phyloP scores from a whole-genome alignment of 768 basidiomycete genomes.

The Trametes sanguinea region DNA sequence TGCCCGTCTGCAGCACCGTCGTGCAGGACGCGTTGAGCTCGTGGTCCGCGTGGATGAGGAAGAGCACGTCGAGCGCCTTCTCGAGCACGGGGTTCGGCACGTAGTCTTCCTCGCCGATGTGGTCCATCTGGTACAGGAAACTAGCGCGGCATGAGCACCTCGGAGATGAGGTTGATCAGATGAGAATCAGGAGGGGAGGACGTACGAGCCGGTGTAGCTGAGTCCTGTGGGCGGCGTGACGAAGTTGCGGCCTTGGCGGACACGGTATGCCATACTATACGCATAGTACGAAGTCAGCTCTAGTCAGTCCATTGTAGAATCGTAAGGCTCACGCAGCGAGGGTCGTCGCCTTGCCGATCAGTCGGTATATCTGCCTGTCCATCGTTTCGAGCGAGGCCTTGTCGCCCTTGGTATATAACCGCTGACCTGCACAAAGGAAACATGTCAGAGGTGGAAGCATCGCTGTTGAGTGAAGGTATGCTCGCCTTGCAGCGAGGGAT shows the following conservation, averaged over 20 bases:
- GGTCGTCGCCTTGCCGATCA: conserved; percentile 88
- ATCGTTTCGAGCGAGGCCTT: conserved; percentile 68
- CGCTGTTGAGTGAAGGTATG: background rate
- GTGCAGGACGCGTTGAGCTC: conserved; percentile 88
- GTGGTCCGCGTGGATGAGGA: conserved; percentile 88
- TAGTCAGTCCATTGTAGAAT: too few relatives aligned
- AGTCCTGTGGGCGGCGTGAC: conserved; percentile 81
- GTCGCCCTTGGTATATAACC: conserved; percentile 71
- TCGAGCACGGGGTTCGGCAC: conserved; percentile 81
- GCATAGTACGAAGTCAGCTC: too few relatives aligned
- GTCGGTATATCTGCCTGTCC: conserved; percentile 90
- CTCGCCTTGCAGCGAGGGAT: conserved; percentile 81
- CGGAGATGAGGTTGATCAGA: background rate
- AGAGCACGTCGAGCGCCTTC: conserved; percentile 85
- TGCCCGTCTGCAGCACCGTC: conserved; percentile 84
- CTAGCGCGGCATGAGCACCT: conserved; percentile 35
- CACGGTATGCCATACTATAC: conserved; percentile 85
- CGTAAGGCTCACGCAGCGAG: conserved; percentile 67
- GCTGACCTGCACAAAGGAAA: conserved; percentile 55
- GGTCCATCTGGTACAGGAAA: conserved; percentile 91
- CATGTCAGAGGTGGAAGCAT: background rate
- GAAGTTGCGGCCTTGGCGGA: conserved; percentile 88
- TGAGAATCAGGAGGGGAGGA: too few relatives aligned
- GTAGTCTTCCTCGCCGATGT: conserved; percentile 72
- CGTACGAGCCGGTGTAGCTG: conserved; percentile 75